A percentile compares a stretch with the other conserved stretches of the same genome.
Conservation (phyloP, 257 asterid genomes). For the Ligustrum vulgare region DNA sequence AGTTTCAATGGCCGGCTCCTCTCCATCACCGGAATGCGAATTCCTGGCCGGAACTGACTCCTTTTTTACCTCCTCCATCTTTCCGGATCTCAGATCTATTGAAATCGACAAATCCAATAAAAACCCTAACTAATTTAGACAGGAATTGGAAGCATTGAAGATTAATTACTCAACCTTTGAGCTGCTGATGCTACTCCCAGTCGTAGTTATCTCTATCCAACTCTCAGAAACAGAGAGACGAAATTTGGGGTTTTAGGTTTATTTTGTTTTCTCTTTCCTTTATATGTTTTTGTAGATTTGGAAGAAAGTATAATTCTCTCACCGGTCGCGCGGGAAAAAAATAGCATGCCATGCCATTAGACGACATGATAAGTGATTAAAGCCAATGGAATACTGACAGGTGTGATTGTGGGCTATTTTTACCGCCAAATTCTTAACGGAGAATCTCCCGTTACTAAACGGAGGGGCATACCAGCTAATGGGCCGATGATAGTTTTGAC, state of each 20-base stretch:
- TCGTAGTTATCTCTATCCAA: conserved; percentile 28
- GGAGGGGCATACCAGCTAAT: background rate
- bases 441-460: background rate
- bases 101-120: conserved; percentile 18
- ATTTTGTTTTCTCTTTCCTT: background rate
- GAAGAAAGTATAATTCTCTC: conserved; percentile 33
- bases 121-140: conserved; percentile 33
- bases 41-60: conserved; percentile 25
- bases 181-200: conserved; percentile 24
- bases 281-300: conserved; percentile 14
- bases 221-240: conserved; percentile 26
- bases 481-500: background rate
- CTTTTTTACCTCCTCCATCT: conserved; percentile 47
- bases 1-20: conserved; percentile 52
- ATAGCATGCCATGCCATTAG: conserved; percentile 27
- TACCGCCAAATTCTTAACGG: conserved; percentile 44
- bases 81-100: conserved; percentile 50
- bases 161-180: conserved; percentile 18
- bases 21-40: conserved; percentile 33
- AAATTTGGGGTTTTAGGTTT: conserved; percentile 18
- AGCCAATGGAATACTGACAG: conserved; percentile 28
- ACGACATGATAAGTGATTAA: conserved; percentile 32
- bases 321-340: conserved; percentile 58
- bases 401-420: conserved; percentile 25
- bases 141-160: conserved; percentile 19